A percentile compares a stretch with the other conserved stretches of the same genome.
Evolutionary conservation across 768 basidiomycete species (phyloP).

Genomic region (Lactarius hatsudake): DNA sequence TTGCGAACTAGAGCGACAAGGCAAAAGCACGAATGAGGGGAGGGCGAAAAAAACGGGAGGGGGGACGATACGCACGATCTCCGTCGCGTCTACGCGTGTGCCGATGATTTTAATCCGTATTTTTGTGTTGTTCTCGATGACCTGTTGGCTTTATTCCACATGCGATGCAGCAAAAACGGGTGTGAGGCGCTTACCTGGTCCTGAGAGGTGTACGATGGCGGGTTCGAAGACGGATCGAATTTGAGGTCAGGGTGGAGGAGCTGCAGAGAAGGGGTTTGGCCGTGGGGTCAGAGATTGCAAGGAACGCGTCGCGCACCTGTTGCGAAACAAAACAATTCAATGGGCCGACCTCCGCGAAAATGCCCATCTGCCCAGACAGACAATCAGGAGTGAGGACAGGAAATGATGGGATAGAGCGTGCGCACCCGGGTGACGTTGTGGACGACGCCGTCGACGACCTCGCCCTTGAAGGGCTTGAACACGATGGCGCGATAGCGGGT

Average conservation of each 20-base stretch:
- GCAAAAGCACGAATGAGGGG: neutral
- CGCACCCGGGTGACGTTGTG: conserved; percentile 93
- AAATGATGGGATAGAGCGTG: neutral
- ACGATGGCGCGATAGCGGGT: conserved; percentile 95
- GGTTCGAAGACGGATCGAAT: conserved; percentile 95
- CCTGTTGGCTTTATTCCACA: conserved; percentile 40
- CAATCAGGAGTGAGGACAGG: too few species aligned
- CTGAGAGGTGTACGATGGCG: conserved; percentile 92
- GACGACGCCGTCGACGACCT: conserved; percentile 96
- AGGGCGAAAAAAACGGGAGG: too few species aligned
- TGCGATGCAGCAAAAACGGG: neutral
- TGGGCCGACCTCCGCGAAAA: conserved; percentile 96
- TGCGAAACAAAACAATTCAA: conserved; percentile 93
- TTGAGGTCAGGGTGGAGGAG: conserved; percentile 92
- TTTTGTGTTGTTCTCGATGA: conserved; percentile 90
- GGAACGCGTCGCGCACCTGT: conserved; percentile 56
- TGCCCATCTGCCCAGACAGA: conserved; percentile 74
- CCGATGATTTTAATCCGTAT: conserved; percentile 98
- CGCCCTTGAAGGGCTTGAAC: conserved; percentile 99
- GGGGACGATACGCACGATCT: conserved; percentile 66
- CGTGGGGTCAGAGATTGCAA: neutral
- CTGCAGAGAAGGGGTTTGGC: conserved; percentile 38
- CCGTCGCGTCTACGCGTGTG: conserved; percentile 94
- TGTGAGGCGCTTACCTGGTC: conserved; percentile 58
- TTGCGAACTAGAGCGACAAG: conserved; percentile 71